Conservation (phyloP, 2,329 filamentous ascomycete species). For the Penicillium brasilianum region DNA sequence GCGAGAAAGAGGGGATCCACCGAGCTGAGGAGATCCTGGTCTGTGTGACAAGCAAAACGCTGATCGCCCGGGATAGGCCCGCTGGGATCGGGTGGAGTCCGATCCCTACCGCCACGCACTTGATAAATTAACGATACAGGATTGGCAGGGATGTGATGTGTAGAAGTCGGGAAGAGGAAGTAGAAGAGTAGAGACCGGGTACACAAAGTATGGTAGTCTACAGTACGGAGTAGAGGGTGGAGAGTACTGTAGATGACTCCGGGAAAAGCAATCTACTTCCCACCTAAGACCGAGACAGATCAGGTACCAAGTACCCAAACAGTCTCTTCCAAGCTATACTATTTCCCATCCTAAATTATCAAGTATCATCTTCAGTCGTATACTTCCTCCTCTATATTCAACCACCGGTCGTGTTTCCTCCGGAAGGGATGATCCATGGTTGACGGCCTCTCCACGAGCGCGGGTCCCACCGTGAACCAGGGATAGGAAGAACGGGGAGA, state of each 20-base stretch:
- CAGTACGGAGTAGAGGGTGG: background rate
- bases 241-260: too few relatives aligned
- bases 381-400: background rate
- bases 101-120: slow-evolving; percentile 24
- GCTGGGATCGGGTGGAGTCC: slow-evolving; percentile 21
- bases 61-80: slow-evolving; percentile 31
- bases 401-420: slow-evolving; percentile 8
- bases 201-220: background rate
- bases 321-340: too few relatives aligned
- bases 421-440: slow-evolving; percentile 14
- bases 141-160: slow-evolving; percentile 15
- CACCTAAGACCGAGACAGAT: background rate
- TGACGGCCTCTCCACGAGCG: slow-evolving; percentile 12
- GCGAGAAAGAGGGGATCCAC: slow-evolving; percentile 34
- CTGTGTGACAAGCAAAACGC: slow-evolving; percentile 32
- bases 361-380: background rate
- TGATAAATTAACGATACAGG: background rate
- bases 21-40: slow-evolving; percentile 32
- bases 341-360: too few relatives aligned
- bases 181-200: background rate
- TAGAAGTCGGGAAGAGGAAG: background rate
- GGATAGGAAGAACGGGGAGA: slow-evolving; percentile 1
- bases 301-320: background rate
- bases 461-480: slow-evolving; percentile 19
- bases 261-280: background rate